A percentile compares a stretch with the other conserved stretches of the same genome.
Conservation (phyloP, 2,329 filamentous ascomycete genomes). For the Metarhizium robertsii region DNA sequence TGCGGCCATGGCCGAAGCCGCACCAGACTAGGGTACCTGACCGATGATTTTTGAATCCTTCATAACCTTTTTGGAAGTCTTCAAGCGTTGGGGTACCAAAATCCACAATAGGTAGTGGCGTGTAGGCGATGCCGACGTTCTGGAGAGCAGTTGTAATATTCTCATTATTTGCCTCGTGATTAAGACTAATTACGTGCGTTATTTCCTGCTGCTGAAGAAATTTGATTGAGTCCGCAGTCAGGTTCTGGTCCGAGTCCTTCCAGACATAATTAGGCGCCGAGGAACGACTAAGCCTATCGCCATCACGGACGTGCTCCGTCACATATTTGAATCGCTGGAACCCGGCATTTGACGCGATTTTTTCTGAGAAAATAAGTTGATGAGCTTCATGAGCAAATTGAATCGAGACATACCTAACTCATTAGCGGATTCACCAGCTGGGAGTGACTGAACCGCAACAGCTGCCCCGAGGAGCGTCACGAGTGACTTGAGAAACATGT, state of each 20-base stretch:
- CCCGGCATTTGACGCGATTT: not conserved
- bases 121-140: not conserved
- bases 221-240: not conserved
- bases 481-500: too few relatives aligned
- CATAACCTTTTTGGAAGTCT: not conserved
- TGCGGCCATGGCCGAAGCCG: not conserved
- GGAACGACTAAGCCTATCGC: not conserved
- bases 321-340: not conserved
- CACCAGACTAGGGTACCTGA: not conserved
- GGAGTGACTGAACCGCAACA: too few relatives aligned
- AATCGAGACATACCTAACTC: too few relatives aligned
- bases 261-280: not conserved
- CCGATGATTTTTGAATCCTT: not conserved
- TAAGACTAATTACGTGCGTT: not conserved
- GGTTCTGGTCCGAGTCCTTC: not conserved
- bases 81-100: not conserved
- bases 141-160: not conserved
- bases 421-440: too few relatives aligned
- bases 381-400: too few relatives aligned
- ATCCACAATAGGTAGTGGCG: not conserved
- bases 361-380: too few relatives aligned
- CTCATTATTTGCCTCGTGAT: not conserved
- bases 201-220: not conserved
- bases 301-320: not conserved
- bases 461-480: too few relatives aligned